Percentiles rank a stretch among this genome's conserved stretches.
These are phyloP conservation scores for Colletotrichum sp. DNA, from an alignment of 2,329 filamentous ascomycete genomes.

Conservation along the genomic window DNA sequence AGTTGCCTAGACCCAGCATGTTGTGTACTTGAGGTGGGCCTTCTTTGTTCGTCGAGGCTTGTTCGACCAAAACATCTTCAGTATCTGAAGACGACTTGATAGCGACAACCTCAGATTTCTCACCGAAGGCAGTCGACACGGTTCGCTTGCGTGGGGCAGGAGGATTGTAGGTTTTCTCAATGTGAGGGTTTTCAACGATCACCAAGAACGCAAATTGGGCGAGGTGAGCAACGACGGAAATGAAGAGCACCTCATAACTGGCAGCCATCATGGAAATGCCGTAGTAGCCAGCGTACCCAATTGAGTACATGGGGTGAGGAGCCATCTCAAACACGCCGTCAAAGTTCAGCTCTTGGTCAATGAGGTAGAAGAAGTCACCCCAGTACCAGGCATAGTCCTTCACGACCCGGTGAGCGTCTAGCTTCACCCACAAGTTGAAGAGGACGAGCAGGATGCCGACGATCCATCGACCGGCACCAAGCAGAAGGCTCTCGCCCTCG, in stretches of 20 bases:
- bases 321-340: constrained; percentile 99
- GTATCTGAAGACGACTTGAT: constrained; percentile 1
- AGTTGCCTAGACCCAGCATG: constrained; percentile 80
- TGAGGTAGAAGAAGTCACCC: constrained; percentile 99
- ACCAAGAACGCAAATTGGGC: constrained; percentile 94
- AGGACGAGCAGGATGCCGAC: constrained; percentile 79
- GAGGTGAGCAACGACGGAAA: constrained; percentile 92
- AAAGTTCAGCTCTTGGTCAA: constrained; percentile 97
- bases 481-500: constrained; percentile 69
- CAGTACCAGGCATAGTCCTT: constrained; percentile 99
- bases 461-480: constrained; percentile 78
- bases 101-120: constrained; percentile 21
- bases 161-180: constrained; percentile 96
- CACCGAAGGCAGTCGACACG: constrained; percentile 32
- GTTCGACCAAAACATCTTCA: constrained; percentile 20
- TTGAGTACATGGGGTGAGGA: constrained; percentile 98
- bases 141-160: constrained; percentile 73
- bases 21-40: constrained; percentile 77
- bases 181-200: constrained; percentile 94
- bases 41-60: constrained; percentile 31
- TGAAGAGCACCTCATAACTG: constrained; percentile 96
- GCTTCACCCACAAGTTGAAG: constrained; percentile 98
- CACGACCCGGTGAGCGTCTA: constrained; percentile 96
- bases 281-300: constrained; percentile 97
- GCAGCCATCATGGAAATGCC: constrained; percentile 98